A percentile compares a stretch with the other conserved stretches of the same genome.
phyloP scores from a whole-genome alignment of 805 yeast genomes.

The Sugiyamaella boreocaroliniensis region DNA sequence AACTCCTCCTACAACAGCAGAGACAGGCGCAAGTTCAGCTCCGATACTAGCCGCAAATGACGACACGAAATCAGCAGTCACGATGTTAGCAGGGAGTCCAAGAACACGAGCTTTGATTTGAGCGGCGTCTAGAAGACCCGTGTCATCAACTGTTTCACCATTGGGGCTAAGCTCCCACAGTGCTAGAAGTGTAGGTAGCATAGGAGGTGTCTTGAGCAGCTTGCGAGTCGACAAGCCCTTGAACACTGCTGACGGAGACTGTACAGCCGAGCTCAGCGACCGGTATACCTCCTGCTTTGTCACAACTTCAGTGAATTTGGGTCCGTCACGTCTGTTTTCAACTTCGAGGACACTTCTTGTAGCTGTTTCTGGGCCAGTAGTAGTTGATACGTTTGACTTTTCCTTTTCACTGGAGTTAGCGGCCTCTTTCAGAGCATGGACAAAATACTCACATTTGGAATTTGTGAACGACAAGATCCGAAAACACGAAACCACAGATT shows the following conservation, averaged over 20 bases:
- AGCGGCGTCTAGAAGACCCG: slow-evolving; percentile 12
- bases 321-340: slow-evolving; percentile 26
- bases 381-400: slow-evolving; percentile 29
- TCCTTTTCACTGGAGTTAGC: slow-evolving; percentile 12
- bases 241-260: slow-evolving; percentile 14
- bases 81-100: slow-evolving; percentile 41
- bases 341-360: slow-evolving; percentile 41
- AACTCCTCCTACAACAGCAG: slow-evolving; percentile 86
- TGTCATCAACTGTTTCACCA: slow-evolving; percentile 1
- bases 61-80: slow-evolving; percentile 34
- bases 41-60: slow-evolving; percentile 31
- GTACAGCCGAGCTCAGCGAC: slow-evolving; percentile 31
- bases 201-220: slow-evolving; percentile 43
- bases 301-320: slow-evolving; percentile 28
- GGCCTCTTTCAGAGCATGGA: neutral
- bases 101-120: slow-evolving; percentile 26
- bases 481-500: slow-evolving; percentile 71
- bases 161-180: slow-evolving; percentile 38
- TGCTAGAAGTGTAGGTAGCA: slow-evolving; percentile 55
- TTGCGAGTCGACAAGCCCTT: slow-evolving; percentile 27
- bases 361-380: slow-evolving; percentile 42
- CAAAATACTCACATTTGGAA: slow-evolving; percentile 23
- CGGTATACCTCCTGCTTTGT: slow-evolving; percentile 35
- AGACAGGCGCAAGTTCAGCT: slow-evolving; percentile 71
- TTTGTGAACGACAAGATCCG: slow-evolving; percentile 64